A percentile compares a stretch with the other conserved stretches of the same genome.
These are phyloP conservation scores for Lachancea dasiensis DNA, from an alignment of 805 yeast genomes.

Conservation along the genomic window DNA sequence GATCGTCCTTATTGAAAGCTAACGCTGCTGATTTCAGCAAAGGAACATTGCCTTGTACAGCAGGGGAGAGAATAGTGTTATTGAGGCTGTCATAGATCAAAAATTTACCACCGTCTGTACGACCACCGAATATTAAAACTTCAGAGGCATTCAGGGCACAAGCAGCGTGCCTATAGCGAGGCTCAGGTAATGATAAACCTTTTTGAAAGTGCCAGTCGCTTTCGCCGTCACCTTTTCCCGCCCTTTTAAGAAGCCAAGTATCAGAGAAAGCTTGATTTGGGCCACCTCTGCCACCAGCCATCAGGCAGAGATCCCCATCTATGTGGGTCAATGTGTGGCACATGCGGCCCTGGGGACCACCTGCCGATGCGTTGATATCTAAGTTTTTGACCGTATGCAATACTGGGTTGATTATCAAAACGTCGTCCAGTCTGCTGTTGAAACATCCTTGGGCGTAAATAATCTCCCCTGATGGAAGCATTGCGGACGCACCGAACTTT, in stretches of 20 bases:
- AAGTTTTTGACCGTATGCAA: not conserved
- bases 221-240: conserved; percentile 6
- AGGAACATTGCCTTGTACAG: conserved; percentile 41
- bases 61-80: conserved; percentile 16
- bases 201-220: conserved; percentile 37
- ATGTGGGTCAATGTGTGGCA: conserved; percentile 47
- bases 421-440: conserved; percentile 24
- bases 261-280: conserved; percentile 47
- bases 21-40: conserved; percentile 19
- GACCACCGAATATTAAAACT: conserved; percentile 51
- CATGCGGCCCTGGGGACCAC: conserved; percentile 40
- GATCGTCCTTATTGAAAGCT: conserved; percentile 11
- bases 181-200: conserved; percentile 35
- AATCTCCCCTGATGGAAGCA: conserved; percentile 8
- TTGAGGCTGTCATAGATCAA: conserved; percentile 14
- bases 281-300: conserved; percentile 63
- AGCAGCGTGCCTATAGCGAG: conserved; percentile 49
- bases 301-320: conserved; percentile 27
- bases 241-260: conserved; percentile 34
- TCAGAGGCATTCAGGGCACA: conserved; percentile 25
- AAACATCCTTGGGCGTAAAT: conserved; percentile 34
- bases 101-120: conserved; percentile 18
- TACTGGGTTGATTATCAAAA: conserved; percentile 6
- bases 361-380: not conserved
- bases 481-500: conserved; percentile 22